Percentiles rank a stretch among this genome's conserved stretches.
These are phyloP conservation scores for Globisporangium iwayamae DNA, from an alignment of 352 stramenopile genomes.

Conservation along the genomic window DNA sequence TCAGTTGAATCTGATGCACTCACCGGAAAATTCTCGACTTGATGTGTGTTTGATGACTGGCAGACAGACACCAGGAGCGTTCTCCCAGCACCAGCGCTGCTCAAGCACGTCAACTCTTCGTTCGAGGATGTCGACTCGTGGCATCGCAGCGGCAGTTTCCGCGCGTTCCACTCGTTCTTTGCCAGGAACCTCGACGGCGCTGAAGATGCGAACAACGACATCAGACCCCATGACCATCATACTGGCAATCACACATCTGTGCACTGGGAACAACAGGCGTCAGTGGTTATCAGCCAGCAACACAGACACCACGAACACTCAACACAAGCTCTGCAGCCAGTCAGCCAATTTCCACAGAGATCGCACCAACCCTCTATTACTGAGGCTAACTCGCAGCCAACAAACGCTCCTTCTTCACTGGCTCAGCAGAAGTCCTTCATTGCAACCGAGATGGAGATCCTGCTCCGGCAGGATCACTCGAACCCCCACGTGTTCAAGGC, in stretches of 20 bases:
- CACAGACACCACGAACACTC: slow-evolving; percentile 1
- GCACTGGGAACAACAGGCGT: not conserved
- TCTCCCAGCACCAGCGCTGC: slow-evolving; percentile 16
- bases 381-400: not conserved
- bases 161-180: slow-evolving; percentile 53
- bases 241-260: not conserved
- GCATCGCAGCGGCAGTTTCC: slow-evolving; percentile 29
- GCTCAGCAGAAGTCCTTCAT: slow-evolving; percentile 10
- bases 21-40: not conserved
- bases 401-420: not conserved
- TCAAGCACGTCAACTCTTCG: slow-evolving; percentile 13
- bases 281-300: slow-evolving; percentile 3
- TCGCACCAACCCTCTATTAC: not conserved
- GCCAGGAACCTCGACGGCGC: slow-evolving; percentile 16
- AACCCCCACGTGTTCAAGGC: not conserved
- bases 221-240: not conserved
- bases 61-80: slow-evolving; percentile 6
- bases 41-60: not conserved
- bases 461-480: slow-evolving; percentile 10
- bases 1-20: not conserved
- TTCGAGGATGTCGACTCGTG: slow-evolving; percentile 20
- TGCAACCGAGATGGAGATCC: slow-evolving; percentile 9
- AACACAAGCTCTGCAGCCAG: not conserved
- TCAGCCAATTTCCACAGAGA: not conserved
- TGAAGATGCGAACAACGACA: not conserved